These are phyloP conservation scores for Auriscalpium microsporum DNA, from an alignment of 768 basidiomycete genomes.

Conservation along the genomic window DNA sequence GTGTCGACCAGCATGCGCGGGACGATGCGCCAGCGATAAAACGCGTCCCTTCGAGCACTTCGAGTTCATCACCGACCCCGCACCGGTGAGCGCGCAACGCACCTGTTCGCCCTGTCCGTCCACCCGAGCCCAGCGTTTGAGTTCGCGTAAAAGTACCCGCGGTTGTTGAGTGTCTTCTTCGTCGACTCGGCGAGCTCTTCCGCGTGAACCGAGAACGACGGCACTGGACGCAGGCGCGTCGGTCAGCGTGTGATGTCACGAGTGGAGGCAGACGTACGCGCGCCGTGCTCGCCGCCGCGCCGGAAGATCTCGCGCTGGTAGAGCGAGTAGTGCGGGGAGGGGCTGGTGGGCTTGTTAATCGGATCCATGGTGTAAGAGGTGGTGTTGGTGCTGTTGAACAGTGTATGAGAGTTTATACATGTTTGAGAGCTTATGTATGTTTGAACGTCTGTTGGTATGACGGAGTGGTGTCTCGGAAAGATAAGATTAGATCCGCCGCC, in stretches of 20 bases:
- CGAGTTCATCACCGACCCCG: not conserved
- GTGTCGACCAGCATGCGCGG: conserved; percentile 50
- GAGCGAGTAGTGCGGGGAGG: conserved; percentile 41
- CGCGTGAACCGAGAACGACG: conserved; percentile 34
- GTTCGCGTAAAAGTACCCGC: conserved; percentile 44
- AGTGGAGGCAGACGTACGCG: conserved; percentile 19
- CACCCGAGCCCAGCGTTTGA: conserved; percentile 45
- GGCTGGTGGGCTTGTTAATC: conserved; percentile 36
- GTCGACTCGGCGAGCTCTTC: conserved; percentile 33
- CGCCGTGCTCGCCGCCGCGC: conserved; percentile 29
- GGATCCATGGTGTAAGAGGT: conserved; percentile 30
- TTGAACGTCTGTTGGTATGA: not conserved
- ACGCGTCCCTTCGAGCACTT: conserved; percentile 32
- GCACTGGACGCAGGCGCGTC: conserved; percentile 21
- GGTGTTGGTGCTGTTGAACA: not conserved
- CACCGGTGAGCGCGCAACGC: not conserved
- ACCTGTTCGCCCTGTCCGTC: conserved; percentile 45
- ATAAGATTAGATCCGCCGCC: not conserved
- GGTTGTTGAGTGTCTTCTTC: conserved; percentile 34
- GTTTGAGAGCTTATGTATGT: not conserved
- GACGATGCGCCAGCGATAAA: conserved; percentile 47
- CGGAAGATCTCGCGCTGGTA: conserved; percentile 44
- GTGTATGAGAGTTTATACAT: not conserved
- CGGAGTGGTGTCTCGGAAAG: not conserved
- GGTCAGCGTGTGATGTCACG: not conserved